phyloP scores from a whole-genome alignment of 441 rosid species.

The Monsonia emarginata region DNA sequence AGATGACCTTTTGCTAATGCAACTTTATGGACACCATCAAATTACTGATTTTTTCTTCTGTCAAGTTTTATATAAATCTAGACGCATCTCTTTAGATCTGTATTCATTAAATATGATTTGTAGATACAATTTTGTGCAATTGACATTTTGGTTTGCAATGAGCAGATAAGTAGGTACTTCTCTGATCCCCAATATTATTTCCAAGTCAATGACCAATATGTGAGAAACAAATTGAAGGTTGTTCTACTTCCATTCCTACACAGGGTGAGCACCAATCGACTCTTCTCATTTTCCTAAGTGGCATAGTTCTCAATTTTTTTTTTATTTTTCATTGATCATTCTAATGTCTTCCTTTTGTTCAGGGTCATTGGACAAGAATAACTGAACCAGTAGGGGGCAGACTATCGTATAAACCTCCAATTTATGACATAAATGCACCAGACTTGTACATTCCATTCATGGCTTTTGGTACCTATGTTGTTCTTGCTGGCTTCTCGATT shows the following conservation, averaged over 20 bases:
- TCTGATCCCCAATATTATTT: slow-evolving; percentile 93
- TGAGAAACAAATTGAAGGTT: slow-evolving; percentile 88
- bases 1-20: neutral
- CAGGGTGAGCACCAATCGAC: slow-evolving; percentile 42
- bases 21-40: too few species aligned
- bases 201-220: slow-evolving; percentile 91
- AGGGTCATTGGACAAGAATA: slow-evolving; percentile 94
- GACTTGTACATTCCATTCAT: slow-evolving; percentile 87
- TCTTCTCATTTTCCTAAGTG: neutral
- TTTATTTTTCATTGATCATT: slow-evolving; percentile 11
- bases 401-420: slow-evolving; percentile 82
- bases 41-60: neutral
- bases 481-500: slow-evolving; percentile 79
- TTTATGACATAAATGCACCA: slow-evolving; percentile 87
- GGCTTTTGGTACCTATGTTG: slow-evolving; percentile 84
- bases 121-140: neutral
- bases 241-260: slow-evolving; percentile 79
- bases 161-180: slow-evolving; percentile 75
- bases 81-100: neutral
- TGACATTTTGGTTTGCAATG: slow-evolving; percentile 12
- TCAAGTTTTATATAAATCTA: neutral
- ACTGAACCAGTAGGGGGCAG: slow-evolving; percentile 93
- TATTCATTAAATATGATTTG: neutral
- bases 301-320: neutral
- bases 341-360: slow-evolving; percentile 18